Evolutionary conservation across 495 filamentous ascomycete species (phyloP).

Genomic region (Penicillium simplicissimum): DNA sequence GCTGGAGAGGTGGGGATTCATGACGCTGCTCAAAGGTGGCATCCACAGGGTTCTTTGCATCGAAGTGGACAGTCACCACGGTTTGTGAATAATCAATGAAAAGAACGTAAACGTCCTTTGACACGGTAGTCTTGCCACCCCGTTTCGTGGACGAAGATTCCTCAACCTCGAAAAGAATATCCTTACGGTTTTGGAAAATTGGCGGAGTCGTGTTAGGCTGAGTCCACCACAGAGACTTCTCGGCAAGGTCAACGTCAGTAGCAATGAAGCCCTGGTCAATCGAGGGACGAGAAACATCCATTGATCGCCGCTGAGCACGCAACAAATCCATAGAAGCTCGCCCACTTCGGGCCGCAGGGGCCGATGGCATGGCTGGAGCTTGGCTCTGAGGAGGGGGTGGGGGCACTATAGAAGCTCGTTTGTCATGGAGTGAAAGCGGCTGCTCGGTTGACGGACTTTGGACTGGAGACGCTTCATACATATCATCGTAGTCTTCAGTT

Average conservation of each 20-base stretch:
- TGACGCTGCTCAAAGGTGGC: constrained; percentile 82
- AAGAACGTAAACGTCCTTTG: constrained; percentile 79
- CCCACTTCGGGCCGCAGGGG: constrained; percentile 43
- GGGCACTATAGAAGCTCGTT: constrained; percentile 32
- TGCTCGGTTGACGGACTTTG: constrained; percentile 43
- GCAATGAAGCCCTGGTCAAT: constrained; percentile 82
- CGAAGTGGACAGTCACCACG: constrained; percentile 77
- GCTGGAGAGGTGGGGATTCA: constrained; percentile 74
- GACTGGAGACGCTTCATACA: constrained; percentile 57
- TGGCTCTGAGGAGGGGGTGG: constrained; percentile 29
- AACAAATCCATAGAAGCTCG: constrained; percentile 72
- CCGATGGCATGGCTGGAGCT: constrained; percentile 45
- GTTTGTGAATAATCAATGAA: constrained; percentile 97
- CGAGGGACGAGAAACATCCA: constrained; percentile 65
- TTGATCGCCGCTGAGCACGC: constrained; percentile 64
- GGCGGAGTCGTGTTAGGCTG: constrained; percentile 72
- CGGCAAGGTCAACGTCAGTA: constrained; percentile 77
- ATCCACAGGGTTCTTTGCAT: constrained; percentile 70
- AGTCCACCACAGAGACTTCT: constrained; percentile 79
- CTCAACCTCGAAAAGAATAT: constrained; percentile 81
- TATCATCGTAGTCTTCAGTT: constrained; percentile 46
- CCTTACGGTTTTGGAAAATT: constrained; percentile 75
- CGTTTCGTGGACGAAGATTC: constrained; percentile 69
- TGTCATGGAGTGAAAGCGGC: constrained; percentile 43
- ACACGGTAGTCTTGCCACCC: constrained; percentile 66